Evolutionary conservation across 2,329 filamentous ascomycete species (phyloP).

Genomic region (Pseudogymnoascus sp.): DNA sequence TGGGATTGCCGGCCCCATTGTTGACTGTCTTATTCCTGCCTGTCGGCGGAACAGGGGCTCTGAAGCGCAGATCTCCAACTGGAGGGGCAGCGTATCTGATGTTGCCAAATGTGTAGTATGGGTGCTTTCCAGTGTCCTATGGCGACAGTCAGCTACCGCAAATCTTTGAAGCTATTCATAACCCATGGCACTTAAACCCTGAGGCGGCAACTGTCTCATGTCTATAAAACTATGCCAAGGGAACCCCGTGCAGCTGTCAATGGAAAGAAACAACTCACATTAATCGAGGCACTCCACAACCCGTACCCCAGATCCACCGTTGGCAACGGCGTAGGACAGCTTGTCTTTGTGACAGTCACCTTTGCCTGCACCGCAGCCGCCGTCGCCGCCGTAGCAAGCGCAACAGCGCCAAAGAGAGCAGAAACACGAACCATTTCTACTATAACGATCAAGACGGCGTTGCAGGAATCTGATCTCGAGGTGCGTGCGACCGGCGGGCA

Average conservation of each 20-base stretch:
- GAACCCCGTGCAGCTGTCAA: not conserved
- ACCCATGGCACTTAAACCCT: not conserved
- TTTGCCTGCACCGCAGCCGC: not conserved
- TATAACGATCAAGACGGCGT: not conserved
- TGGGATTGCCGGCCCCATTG: slow-evolving; percentile 25
- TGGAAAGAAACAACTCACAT: slow-evolving; percentile 19
- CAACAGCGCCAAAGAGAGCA: slow-evolving; percentile 2
- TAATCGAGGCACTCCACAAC: slow-evolving; percentile 25
- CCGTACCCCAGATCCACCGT: slow-evolving; percentile 27
- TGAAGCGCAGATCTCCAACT: slow-evolving; percentile 37
- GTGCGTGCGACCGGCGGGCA: not conserved
- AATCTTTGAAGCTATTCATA: not conserved
- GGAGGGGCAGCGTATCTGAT: slow-evolving; percentile 41
- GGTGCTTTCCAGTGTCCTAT: slow-evolving; percentile 24
- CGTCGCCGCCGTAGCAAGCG: not conserved
- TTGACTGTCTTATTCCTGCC: slow-evolving; percentile 28
- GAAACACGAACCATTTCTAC: slow-evolving; percentile 1
- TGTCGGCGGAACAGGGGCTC: slow-evolving; percentile 31
- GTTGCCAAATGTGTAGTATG: slow-evolving; percentile 36
- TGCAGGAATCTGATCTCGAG: not conserved
- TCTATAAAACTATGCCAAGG: not conserved
- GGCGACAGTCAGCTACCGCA: not conserved
- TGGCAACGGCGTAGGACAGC: slow-evolving; percentile 14
- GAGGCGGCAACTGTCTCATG: slow-evolving; percentile 1
- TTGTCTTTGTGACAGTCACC: not conserved